Percentiles rank a stretch among this genome's conserved stretches.
phyloP scores from a whole-genome alignment of 352 stramenopile species.

The Globisporangium heterothallicum region DNA sequence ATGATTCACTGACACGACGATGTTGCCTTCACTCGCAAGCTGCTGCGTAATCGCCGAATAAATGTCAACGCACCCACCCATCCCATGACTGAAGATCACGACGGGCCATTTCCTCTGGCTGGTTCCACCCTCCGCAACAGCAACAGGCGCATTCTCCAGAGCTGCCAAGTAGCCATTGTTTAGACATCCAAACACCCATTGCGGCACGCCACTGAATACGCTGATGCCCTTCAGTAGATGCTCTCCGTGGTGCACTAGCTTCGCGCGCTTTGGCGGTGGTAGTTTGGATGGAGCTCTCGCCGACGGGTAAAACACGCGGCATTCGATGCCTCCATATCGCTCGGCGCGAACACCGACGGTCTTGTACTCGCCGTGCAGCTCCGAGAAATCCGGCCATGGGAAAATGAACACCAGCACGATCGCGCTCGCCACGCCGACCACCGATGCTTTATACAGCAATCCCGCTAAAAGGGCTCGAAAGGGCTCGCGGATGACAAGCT shows the following conservation, averaged over 20 bases:
- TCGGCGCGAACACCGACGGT: conserved; percentile 35
- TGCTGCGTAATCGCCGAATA: conserved; percentile 60
- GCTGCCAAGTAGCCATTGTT: conserved; percentile 42
- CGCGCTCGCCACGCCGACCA: conserved; percentile 14
- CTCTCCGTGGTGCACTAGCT: conserved; percentile 46
- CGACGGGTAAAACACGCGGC: conserved; percentile 65
- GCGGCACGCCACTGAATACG: conserved; percentile 39
- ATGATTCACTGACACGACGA: conserved; percentile 60
- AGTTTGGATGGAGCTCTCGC: conserved; percentile 4
- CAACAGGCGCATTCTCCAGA: conserved; percentile 31
- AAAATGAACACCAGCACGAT: conserved; percentile 37
- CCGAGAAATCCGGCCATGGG: conserved; percentile 46
- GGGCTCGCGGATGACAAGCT: background rate
- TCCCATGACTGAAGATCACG: conserved; percentile 58
- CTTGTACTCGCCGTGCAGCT: conserved; percentile 31
- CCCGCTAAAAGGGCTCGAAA: conserved; percentile 6
- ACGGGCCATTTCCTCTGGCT: conserved; percentile 33
- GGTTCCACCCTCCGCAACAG: conserved; percentile 3
- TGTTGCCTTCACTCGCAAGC: conserved; percentile 53
- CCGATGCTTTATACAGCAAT: conserved; percentile 5
- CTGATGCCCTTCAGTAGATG: conserved; percentile 46
- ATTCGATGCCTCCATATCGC: conserved; percentile 47
- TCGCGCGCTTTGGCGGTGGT: conserved; percentile 10
- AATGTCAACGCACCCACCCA: conserved; percentile 51
- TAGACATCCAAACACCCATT: conserved; percentile 52